A percentile compares a stretch with the other conserved stretches of the same genome.
These are phyloP conservation scores for Komagataea norvegica DNA, from an alignment of 1,139 yeast species.

Conservation along the genomic window DNA sequence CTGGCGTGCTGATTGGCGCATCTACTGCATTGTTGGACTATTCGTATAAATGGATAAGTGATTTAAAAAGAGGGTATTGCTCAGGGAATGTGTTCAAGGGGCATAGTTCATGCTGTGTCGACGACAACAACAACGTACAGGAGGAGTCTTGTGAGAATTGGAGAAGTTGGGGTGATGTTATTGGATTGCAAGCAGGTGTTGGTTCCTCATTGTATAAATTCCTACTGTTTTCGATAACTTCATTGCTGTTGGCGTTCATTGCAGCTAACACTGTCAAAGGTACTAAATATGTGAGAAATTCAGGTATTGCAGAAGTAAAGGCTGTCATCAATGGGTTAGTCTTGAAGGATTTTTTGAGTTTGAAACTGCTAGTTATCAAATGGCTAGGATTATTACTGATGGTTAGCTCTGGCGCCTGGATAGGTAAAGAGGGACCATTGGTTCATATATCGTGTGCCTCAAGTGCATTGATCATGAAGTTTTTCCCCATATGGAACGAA, in stretches of 20 bases:
- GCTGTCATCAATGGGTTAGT: constrained; percentile 89
- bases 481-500: constrained; percentile 30
- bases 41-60: constrained; percentile 57
- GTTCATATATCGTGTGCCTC: constrained; percentile 82
- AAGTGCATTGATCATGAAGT: constrained; percentile 38
- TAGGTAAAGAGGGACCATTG: constrained; percentile 92
- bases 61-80: constrained; percentile 51
- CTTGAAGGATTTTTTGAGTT: constrained; percentile 73
- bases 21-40: constrained; percentile 58
- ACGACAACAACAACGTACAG: no score
- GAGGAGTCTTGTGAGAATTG: constrained; percentile 35
- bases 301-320: constrained; percentile 94
- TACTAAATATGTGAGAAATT: constrained; percentile 91
- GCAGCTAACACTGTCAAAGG: constrained; percentile 43
- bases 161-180: constrained; percentile 38
- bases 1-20: constrained; percentile 56
- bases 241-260: constrained; percentile 30
- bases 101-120: constrained; percentile 36
- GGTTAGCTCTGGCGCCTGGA: constrained; percentile 81
- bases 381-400: constrained; percentile 74
- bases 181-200: constrained; percentile 27
- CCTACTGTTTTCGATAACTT: constrained; percentile 32
- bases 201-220: constrained; percentile 30
- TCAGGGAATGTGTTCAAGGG: constrained; percentile 33
- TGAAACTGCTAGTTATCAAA: constrained; percentile 69